Evolutionary conservation across 495 filamentous ascomycete species (phyloP).

Genomic region (Penicillium longicatenatum): DNA sequence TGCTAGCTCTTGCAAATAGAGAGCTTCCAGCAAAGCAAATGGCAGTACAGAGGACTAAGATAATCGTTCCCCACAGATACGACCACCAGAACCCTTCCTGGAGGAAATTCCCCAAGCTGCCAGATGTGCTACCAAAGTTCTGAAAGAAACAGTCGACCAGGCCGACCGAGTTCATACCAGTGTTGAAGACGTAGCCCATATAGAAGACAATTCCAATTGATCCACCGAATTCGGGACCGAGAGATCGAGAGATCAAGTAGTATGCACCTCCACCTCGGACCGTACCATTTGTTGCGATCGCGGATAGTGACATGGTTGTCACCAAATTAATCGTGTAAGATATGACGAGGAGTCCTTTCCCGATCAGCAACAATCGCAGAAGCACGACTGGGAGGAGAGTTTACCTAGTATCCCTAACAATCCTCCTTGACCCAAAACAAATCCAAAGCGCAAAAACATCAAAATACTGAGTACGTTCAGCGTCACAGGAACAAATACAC

Average conservation of each 20-base stretch:
- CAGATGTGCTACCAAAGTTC: constrained; percentile 66
- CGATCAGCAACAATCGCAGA: constrained; percentile 13
- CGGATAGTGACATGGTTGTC: constrained; percentile 83
- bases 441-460: constrained; percentile 86
- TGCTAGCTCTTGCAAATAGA: constrained; percentile 78
- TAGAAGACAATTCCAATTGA: constrained; percentile 91
- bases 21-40: constrained; percentile 81
- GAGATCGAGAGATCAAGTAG: constrained; percentile 82
- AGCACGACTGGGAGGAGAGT: constrained; percentile 4
- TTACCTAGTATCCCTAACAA: constrained; percentile 78
- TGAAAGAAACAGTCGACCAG: constrained; percentile 79
- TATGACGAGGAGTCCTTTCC: constrained; percentile 65
- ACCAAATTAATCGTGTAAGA: constrained; percentile 79
- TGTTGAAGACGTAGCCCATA: constrained; percentile 81
- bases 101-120: constrained; percentile 62
- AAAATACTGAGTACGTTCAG: constrained; percentile 91
- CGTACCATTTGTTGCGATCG: constrained; percentile 88
- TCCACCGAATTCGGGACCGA: constrained; percentile 90
- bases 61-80: constrained; percentile 75
- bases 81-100: constrained; percentile 75
- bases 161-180: constrained; percentile 86
- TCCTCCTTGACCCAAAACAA: constrained; percentile 77
- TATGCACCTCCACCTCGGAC: constrained; percentile 88
- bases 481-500: constrained; percentile 83
- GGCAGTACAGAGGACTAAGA: constrained; percentile 71